Percentiles rank a stretch among this genome's conserved stretches.
Evolutionary conservation across 345 rosid species (phyloP).

Genomic region (Populus alba): DNA sequence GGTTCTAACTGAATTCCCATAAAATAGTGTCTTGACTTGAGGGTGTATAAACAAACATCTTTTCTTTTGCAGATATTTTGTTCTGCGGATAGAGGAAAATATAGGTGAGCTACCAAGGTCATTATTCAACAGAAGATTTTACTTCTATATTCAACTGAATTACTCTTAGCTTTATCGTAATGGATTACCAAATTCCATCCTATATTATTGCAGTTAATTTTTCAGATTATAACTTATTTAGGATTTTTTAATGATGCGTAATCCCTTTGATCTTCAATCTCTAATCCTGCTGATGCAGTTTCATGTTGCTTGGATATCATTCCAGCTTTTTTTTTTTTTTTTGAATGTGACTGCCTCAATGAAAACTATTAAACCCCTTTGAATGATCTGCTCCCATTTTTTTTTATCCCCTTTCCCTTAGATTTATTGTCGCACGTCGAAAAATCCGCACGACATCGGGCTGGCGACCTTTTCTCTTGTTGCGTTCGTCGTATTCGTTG

Average conservation of each 20-base stretch:
- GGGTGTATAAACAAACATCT: conserved; percentile 12
- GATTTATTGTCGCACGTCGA: too few species aligned
- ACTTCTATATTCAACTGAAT: not conserved
- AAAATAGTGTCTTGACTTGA: not conserved
- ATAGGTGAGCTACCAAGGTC: conserved; percentile 58
- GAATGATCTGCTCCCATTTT: not conserved
- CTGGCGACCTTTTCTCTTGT: too few species aligned
- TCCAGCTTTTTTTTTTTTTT: not conserved
- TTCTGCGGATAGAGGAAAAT: conserved; percentile 92
- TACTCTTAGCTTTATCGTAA: too few species aligned
- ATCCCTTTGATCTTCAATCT: not conserved
- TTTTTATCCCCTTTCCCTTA: not conserved
- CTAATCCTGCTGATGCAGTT: not conserved
- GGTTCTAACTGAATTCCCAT: conserved; percentile 1
- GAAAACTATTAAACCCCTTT: not conserved
- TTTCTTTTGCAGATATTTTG: conserved; percentile 87
- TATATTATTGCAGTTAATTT: not conserved
- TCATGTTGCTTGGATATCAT: not conserved
- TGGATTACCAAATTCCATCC: too few species aligned
- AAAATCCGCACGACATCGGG: too few species aligned
- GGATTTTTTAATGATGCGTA: not conserved
- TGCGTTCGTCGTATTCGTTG: too few species aligned
- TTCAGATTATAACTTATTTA: not conserved
- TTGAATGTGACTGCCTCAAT: not conserved
- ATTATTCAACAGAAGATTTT: conserved; percentile 5